Conservation (phyloP, 805 yeast genomes). For the Zygosaccharomyces pseudorouxii region DNA sequence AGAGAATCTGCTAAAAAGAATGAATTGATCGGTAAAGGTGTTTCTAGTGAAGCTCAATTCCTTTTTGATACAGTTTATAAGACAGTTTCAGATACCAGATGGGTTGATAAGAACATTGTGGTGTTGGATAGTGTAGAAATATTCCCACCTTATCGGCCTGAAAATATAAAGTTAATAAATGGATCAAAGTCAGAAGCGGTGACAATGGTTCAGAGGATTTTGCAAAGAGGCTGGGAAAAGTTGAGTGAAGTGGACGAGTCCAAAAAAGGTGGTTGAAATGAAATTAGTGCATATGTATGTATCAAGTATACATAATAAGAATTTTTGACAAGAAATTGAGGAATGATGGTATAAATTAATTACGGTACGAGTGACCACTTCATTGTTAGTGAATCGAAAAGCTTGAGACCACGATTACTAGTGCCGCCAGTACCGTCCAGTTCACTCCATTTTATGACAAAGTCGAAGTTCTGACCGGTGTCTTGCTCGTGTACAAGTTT, state of each 20-base stretch:
- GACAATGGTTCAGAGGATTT: conserved; percentile 43
- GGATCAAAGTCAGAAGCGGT: conserved; percentile 34
- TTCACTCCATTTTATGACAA: conserved; percentile 41
- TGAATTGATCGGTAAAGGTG: conserved; percentile 35
- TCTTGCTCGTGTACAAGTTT: conserved; percentile 18
- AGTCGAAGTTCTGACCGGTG: conserved; percentile 13
- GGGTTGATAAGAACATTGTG: conserved; percentile 43
- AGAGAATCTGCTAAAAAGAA: conserved; percentile 23
- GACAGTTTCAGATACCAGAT: conserved; percentile 42
- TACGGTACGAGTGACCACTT: conserved; percentile 19
- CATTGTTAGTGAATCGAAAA: conserved; percentile 49
- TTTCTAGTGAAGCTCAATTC: conserved; percentile 41
- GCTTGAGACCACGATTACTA: conserved; percentile 45
- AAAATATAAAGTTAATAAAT: conserved; percentile 20
- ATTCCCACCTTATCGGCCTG: conserved; percentile 41
- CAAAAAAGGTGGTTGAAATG: conserved; percentile 48
- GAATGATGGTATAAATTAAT: neutral
- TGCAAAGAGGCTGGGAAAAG: conserved; percentile 46
- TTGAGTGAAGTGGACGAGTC: conserved; percentile 35
- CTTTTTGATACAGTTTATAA: conserved; percentile 42
- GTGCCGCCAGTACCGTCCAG: conserved; percentile 70
- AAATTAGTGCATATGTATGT: conserved; percentile 1
- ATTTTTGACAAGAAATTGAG: neutral
- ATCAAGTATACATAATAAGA: neutral
- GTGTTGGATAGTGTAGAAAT: conserved; percentile 45